phyloP scores from a whole-genome alignment of 2,329 filamentous ascomycete species.

The Stagonosporopsis rhizophila region DNA sequence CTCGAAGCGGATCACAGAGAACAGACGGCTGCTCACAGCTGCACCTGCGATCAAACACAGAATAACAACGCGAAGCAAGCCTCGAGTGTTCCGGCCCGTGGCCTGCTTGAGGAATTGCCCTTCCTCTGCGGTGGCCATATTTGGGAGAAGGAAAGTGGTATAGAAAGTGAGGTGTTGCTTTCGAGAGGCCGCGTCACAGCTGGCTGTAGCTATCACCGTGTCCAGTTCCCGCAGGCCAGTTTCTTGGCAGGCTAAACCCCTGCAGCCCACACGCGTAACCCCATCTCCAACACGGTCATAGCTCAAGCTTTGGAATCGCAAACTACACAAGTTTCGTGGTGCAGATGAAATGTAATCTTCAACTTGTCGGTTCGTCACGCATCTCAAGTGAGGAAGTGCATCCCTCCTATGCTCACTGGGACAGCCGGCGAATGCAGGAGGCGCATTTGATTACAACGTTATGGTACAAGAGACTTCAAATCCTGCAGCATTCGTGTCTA shows the following conservation, averaged over 20 bases:
- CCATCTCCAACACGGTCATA: not conserved
- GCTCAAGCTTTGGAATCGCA: not conserved
- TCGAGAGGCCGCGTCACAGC: slow-evolving; percentile 47
- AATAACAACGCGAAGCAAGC: slow-evolving; percentile 87
- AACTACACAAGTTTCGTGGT: not conserved
- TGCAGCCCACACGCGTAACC: not conserved
- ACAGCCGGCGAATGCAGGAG: not conserved
- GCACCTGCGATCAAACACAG: slow-evolving; percentile 89
- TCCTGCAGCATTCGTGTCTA: not conserved
- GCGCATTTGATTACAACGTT: not conserved
- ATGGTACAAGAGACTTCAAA: not conserved
- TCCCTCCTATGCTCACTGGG: not conserved
- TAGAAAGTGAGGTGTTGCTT: slow-evolving; percentile 37
- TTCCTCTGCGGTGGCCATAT: slow-evolving; percentile 51
- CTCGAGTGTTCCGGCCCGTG: slow-evolving; percentile 80
- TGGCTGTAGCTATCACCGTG: slow-evolving; percentile 40
- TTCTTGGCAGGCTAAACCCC: slow-evolving; percentile 14
- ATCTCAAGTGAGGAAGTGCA: not conserved
- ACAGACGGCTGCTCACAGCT: slow-evolving; percentile 90
- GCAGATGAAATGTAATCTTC: not conserved
- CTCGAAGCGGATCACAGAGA: slow-evolving; percentile 98
- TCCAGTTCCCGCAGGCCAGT: slow-evolving; percentile 17
- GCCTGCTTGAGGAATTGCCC: slow-evolving; percentile 74
- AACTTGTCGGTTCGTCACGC: not conserved
- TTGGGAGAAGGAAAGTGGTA: slow-evolving; percentile 31